Evolutionary conservation across 2,329 filamentous ascomycete species (phyloP).

Genomic region (Aspergillus thermomutatus): DNA sequence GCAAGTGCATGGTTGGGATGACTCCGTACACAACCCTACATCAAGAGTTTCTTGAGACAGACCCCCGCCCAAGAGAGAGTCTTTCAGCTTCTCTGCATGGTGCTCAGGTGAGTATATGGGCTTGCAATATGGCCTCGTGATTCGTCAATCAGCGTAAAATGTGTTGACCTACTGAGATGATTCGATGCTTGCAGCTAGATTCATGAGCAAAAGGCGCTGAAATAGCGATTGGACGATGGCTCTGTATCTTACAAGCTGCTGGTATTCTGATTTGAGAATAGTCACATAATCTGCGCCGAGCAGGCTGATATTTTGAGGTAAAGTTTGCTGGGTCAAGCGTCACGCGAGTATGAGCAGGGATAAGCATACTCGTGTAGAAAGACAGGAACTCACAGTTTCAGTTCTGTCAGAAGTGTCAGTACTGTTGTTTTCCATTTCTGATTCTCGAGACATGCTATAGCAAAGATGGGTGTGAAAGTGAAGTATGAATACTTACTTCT

Average conservation of each 20-base stretch:
- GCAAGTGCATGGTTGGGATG: conserved; percentile 8
- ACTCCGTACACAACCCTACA: conserved; percentile 27
- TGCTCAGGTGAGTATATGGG: conserved; percentile 1
- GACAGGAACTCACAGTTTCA: conserved; percentile 9
- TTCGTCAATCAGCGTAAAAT: background rate
- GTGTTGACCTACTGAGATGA: conserved; percentile 11
- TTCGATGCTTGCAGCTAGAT: conserved; percentile 15
- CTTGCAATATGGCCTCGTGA: background rate
- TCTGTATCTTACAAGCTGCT: conserved; percentile 49
- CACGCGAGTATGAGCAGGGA: background rate
- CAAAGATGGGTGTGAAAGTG: background rate
- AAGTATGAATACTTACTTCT: background rate
- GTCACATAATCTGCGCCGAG: conserved; percentile 45
- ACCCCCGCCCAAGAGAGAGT: conserved; percentile 50
- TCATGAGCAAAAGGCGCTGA: background rate
- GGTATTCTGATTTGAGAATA: conserved; percentile 61
- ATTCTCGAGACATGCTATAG: too few relatives aligned
- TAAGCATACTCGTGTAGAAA: background rate
- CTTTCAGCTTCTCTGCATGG: conserved; percentile 45
- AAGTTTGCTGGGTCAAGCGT: conserved; percentile 35
- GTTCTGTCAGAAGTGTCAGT: conserved; percentile 3
- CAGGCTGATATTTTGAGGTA: conserved; percentile 35
- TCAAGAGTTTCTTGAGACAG: conserved; percentile 49
- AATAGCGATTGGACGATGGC: background rate
- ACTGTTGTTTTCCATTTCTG: background rate